Base-by-base conservation (phyloP, 331 rosid species). In the Telfairia occidentalis region DNA sequence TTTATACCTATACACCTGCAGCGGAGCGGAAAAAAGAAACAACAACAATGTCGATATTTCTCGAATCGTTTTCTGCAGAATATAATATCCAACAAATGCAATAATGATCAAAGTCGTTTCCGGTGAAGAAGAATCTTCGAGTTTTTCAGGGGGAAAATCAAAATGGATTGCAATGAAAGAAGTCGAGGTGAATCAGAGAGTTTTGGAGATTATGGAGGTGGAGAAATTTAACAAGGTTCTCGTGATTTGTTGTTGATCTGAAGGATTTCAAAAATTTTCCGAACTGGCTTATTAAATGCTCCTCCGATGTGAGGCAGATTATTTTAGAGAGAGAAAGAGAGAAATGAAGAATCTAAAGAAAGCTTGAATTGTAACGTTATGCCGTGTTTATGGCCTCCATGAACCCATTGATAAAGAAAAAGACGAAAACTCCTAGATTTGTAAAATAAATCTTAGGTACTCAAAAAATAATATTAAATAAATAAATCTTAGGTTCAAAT, bases 351-450 rank as follows among this genome's bases (percentile, higher is more conserved):
- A 23, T 42, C 13, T 69, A 15, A 24, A 5, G 35, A 43, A 23
- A 26, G 9, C 11, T 23, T 37, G 9, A 53, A 73, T 73, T 35
- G 50, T 34, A 73, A 53, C 77, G 77, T 73, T 73, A 38, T 48
- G 55, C 65, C 19, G 42, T 11, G 65, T 21, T 35, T 19, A 65
- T 65, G 32, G 76, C 61, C 18, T 50, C 50, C 73, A 37, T 59
- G 38, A 29, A 28, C 11, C 21, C 38, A 11, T 24, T 49, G 16
- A 54, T 54, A 8, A 54, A 54, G 3, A 3, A 50, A 50, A 50
- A 10, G 54, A 16, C 9, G 2, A 5, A 18, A 49, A 49, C 15
- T 5, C 54, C n/a, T n/a, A n/a, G n/a, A n/a, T n/a, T n/a, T n/a
- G n/a, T n/a, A n/a, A n/a, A n/a, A n/a, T n/a, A n/a, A n/a, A n/a